Evolutionary conservation across 768 basidiomycete species (phyloP), one percentile per base, ranked within the genome.

Genomic region (Serendipita vermifera): DNA sequence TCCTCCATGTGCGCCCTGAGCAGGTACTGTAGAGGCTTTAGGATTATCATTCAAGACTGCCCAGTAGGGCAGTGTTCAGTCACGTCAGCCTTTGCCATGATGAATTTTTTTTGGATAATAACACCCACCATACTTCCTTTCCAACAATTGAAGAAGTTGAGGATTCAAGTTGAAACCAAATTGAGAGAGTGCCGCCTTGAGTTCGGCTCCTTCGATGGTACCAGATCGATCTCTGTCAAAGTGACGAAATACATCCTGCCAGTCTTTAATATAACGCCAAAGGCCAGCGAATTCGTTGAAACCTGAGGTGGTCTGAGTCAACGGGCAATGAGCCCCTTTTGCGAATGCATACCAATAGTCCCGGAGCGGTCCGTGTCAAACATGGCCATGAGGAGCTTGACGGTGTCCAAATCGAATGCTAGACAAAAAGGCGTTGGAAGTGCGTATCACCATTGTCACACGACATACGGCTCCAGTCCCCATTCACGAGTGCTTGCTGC

Each of bases 321-420:
- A 43, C 56, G 14, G 20, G 6, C 40, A 14, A 26, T 60, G 59
- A 57, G 59, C 36, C 26, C 7, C 33, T 27, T 5, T 33, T 40
- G 41, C 31, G 33, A 32, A 9, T 80, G 81, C 70, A 86, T 89
- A 33, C 77, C 81, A 59, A 91, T 87, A 1, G 83, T 83, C 0
- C 88, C 88, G 40, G 75, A 82, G 22, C 83, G 77, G 61, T 89
- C 81, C 2, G 77, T 76, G 60, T 91, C 87, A 67, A 91, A 90
- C 59, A 90, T 78, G 24, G 74, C 74, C 82, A 91, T 87, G 59
- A 89, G 72, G 32, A 89, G 74, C 72, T 87, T 88, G 67, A 89
- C 83, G 24, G 88, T 90, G 63, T 89, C 88, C 56, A 86, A 70
- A 69, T 89, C 87, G 63, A 90, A 90, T 3, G 82, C 86, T 87